phyloP scores from a whole-genome alignment of 805 yeast species.

The Zygotorulaspora danielsina region DNA sequence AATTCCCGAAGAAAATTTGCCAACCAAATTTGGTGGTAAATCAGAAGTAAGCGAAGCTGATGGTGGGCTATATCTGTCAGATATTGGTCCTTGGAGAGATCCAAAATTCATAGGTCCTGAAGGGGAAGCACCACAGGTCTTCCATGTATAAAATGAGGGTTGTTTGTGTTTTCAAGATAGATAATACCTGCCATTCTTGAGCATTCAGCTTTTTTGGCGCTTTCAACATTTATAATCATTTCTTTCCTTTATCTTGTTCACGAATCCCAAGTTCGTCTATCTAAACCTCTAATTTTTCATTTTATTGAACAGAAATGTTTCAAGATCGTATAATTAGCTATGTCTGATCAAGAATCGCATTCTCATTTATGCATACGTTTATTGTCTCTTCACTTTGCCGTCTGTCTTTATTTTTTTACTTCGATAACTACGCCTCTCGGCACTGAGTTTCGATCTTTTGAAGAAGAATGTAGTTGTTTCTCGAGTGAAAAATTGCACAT shows the following conservation, averaged over 20 bases:
- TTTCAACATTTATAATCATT: no score
- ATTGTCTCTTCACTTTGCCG: neutral
- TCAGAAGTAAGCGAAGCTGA: constrained; percentile 61
- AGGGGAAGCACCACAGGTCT: constrained; percentile 80
- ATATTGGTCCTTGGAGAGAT: constrained; percentile 98
- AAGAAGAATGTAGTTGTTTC: neutral
- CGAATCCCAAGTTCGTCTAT: no score
- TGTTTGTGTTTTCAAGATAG: neutral
- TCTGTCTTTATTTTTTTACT: neutral
- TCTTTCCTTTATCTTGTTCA: no score
- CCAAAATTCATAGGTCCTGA: constrained; percentile 85
- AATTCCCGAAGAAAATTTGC: constrained; percentile 90
- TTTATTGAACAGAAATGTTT: no score
- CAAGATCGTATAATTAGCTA: no score
- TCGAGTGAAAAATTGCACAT: neutral
- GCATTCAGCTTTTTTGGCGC: no score
- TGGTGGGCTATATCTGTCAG: constrained; percentile 82
- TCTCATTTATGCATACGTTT: no score
- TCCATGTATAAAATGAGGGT: constrained; percentile 18
- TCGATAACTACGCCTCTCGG: neutral
- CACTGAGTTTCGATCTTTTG: neutral
- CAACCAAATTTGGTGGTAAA: constrained; percentile 83
- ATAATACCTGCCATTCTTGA: no score
- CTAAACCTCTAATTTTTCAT: no score
- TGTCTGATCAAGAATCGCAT: no score